Percentiles rank a stretch among this genome's conserved stretches.
phyloP scores from a whole-genome alignment of 2,329 filamentous ascomycete species.

The Ophiocordyceps camponoti-saundersi region DNA sequence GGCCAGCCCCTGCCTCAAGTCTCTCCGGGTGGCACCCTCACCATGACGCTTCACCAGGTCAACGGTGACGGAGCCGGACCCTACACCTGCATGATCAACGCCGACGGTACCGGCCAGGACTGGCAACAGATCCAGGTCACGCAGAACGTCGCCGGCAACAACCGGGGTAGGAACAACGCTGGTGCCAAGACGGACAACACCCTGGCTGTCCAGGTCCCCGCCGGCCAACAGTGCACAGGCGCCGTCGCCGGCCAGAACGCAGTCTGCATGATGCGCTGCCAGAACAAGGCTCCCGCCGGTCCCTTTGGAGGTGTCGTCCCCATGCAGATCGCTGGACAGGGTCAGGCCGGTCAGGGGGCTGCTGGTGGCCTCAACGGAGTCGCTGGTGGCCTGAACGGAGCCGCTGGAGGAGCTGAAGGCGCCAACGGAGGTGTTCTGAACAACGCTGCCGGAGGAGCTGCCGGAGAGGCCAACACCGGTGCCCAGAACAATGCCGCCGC shows the following conservation, averaged over 20 bases:
- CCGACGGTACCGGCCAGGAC: conserved; percentile 35
- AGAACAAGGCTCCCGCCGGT: conserved; percentile 41
- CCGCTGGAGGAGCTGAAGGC: neutral
- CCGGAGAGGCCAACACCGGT: neutral
- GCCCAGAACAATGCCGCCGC: neutral
- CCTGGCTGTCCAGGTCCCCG: conserved; percentile 41
- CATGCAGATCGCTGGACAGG: conserved; percentile 1
- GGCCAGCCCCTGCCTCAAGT: conserved; percentile 42
- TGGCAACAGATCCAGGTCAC: conserved; percentile 39
- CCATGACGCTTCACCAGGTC: conserved; percentile 50
- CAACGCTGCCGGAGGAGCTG: neutral
- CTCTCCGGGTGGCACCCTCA: conserved; percentile 34
- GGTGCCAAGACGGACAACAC: conserved; percentile 26
- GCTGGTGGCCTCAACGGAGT: neutral
- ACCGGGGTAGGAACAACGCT: conserved; percentile 21
- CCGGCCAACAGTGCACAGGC: conserved; percentile 38
- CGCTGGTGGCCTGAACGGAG: neutral
- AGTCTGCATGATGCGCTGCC: conserved; percentile 45
- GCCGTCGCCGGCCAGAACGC: conserved; percentile 39
- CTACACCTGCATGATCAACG: conserved; percentile 48
- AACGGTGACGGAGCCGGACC: conserved; percentile 50
- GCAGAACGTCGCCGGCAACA: conserved; percentile 11
- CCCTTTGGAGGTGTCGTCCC: conserved; percentile 43
- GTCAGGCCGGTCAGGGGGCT: neutral
- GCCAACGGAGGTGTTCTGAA: neutral